phyloP scores from a whole-genome alignment of 1,284 basidiomycete genomes.

The Leccinum pachyderme region DNA sequence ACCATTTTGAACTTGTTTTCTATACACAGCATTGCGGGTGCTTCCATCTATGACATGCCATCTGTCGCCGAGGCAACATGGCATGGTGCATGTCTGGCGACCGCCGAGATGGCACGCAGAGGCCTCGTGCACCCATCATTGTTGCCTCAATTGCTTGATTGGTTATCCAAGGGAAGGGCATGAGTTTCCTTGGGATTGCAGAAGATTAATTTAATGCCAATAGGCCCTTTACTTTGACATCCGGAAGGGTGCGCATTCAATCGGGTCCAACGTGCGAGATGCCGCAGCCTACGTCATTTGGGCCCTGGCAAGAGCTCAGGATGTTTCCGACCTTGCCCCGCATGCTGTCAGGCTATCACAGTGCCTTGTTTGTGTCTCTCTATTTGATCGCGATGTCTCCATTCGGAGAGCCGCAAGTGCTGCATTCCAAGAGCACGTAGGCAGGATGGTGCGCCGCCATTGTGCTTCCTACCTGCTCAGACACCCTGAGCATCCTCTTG shows the following conservation, averaged over 20 bases:
- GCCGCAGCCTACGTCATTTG: constrained; percentile 94
- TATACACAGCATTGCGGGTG: constrained; percentile 60
- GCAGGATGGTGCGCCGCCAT: constrained; percentile 70
- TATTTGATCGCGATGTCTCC: constrained; percentile 92
- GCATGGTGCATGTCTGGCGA: constrained; percentile 93
- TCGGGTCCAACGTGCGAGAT: constrained; percentile 94
- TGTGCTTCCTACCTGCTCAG: constrained; percentile 7
- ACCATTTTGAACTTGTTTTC: constrained; percentile 72
- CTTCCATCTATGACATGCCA: constrained; percentile 68
- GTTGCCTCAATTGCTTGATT: constrained; percentile 65
- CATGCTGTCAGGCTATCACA: constrained; percentile 68
- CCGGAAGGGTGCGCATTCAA: constrained; percentile 86
- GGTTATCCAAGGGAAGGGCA: constrained; percentile 70
- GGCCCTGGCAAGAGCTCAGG: constrained; percentile 85
- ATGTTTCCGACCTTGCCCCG: constrained; percentile 56
- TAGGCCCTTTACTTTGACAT: constrained; percentile 93
- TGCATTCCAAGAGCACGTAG: constrained; percentile 96
- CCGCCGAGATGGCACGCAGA: constrained; percentile 89
- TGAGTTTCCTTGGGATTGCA: constrained; percentile 7
- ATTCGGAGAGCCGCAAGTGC: constrained; percentile 97
- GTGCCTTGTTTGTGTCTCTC: constrained; percentile 72
- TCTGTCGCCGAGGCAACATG: constrained; percentile 82
- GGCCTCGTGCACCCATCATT: constrained; percentile 63
- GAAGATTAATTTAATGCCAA: constrained; percentile 12
- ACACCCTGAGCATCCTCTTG: constrained; percentile 13